Conservation (phyloP, 306 rosid genomes). For the Morella rubra region DNA sequence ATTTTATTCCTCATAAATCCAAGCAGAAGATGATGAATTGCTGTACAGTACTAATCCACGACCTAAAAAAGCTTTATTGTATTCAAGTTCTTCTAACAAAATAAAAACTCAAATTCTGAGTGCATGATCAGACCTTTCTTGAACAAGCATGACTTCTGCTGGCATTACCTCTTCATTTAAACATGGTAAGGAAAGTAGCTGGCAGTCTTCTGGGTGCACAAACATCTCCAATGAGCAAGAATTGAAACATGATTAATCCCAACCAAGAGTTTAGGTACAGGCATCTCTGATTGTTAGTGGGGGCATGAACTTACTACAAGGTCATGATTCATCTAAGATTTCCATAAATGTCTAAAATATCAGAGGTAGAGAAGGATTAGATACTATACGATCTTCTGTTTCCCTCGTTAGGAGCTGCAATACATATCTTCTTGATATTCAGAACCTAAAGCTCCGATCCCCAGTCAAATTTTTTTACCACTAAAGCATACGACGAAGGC, state of each 20-base stretch:
- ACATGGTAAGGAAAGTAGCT: not conserved
- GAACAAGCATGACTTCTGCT: not conserved
- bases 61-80: not conserved
- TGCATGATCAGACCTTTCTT: not conserved
- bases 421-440: not conserved
- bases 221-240: not conserved
- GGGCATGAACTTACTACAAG: not conserved
- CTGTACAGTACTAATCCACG: not conserved
- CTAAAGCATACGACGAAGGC: not conserved
- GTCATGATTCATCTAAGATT: not conserved
- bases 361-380: not conserved
- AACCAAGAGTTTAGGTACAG: not conserved
- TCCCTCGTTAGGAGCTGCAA: not conserved
- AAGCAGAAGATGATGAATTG: not conserved
- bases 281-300: not conserved
- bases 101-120: not conserved
- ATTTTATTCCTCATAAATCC: not conserved
- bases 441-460: not conserved
- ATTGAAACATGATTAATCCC: not conserved
- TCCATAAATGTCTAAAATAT: not conserved
- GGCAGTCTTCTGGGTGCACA: not conserved
- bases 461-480: not conserved
- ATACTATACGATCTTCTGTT: not conserved
- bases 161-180: not conserved
- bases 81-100: not conserved